Evolutionary conservation across 345 rosid genomes (phyloP), one percentile per base, ranked within the genome.

Genomic region (Sisymbrium altissimum): DNA sequence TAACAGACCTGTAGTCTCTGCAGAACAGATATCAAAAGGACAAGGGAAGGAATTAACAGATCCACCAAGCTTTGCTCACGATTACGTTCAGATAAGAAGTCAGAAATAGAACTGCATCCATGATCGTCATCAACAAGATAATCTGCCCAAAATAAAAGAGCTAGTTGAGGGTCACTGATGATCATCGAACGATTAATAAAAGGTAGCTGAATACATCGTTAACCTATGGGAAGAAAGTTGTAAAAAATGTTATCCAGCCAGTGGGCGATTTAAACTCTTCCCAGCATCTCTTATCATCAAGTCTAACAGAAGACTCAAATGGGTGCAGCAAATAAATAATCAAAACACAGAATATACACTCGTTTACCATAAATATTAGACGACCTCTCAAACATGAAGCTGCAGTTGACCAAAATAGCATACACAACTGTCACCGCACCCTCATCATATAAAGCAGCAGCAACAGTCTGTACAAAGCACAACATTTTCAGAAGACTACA

Each of bases 41-140:
- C 80, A 76, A 90, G 86, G 15, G 92, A 84, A 78, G 99, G 97
- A 82, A 92, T 68, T 82, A 90, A 81, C 63, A 95, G 86, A 81
- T 92, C 93, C 80, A 88, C 96, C 71, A 95, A 81, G 82, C 93
- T 83, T 83, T 90, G 96, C 83, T 95, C 99, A 68, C 97, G 97
- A 57, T 90, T 92, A 69, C 97, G 96, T 80, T 95, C 99, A 79
- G 86, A 74, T 41, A 95, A 81, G 64, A 95, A 85, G 84, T 95
- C 99, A 80, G 97, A 92, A 56, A 97, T 88, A 73, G 97, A 92
- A 83, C 92, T 92, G 86, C 93, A 81, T 80, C 93, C 97, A 59
- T 89, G 88, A 71, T 96, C 99, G 74, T 92, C 99, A 68, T 95
- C 99, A 64, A 95, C 89, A 66, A 95, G 97, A 85, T 95, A 90